phyloP scores from a whole-genome alignment of 2,329 filamentous ascomycete genomes.

The Fusarium sp. region DNA sequence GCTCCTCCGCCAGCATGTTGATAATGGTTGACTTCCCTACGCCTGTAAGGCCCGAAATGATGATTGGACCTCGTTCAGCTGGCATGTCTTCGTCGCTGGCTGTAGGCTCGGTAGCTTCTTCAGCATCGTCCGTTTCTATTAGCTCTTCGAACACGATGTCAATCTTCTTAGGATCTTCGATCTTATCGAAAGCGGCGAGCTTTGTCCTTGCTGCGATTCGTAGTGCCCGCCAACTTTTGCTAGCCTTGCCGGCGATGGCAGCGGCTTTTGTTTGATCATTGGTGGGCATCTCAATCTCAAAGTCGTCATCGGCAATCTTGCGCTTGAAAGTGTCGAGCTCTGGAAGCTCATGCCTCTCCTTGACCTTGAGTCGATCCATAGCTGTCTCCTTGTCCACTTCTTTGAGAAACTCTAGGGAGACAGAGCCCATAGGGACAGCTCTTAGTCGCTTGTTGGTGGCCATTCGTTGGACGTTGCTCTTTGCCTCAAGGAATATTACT shows the following conservation, averaged over 20 bases:
- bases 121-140: conserved; percentile 55
- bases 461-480: conserved; percentile 72
- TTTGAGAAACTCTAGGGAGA: conserved; percentile 83
- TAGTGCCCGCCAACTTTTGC: conserved; percentile 91
- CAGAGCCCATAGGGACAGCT: conserved; percentile 75
- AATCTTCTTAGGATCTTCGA: conserved; percentile 84
- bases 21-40: conserved; percentile 74
- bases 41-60: conserved; percentile 75
- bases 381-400: conserved; percentile 71
- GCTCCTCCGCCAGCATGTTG: conserved; percentile 71
- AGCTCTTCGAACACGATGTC: conserved; percentile 68
- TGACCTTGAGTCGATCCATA: conserved; percentile 77
- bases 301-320: conserved; percentile 82
- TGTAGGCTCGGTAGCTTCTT: conserved; percentile 53
- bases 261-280: conserved; percentile 68
- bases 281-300: conserved; percentile 87
- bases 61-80: conserved; percentile 67
- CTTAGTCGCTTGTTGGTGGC: conserved; percentile 80
- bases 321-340: conserved; percentile 77
- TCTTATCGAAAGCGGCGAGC: conserved; percentile 85
- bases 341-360: conserved; percentile 75
- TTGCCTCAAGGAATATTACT: conserved; percentile 77
- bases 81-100: conserved; percentile 57
- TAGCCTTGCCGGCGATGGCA: conserved; percentile 79
- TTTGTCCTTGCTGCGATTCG: conserved; percentile 81